phyloP scores from a whole-genome alignment of 192 early-diverging fungal genomes.

The Coemansia sp. region DNA sequence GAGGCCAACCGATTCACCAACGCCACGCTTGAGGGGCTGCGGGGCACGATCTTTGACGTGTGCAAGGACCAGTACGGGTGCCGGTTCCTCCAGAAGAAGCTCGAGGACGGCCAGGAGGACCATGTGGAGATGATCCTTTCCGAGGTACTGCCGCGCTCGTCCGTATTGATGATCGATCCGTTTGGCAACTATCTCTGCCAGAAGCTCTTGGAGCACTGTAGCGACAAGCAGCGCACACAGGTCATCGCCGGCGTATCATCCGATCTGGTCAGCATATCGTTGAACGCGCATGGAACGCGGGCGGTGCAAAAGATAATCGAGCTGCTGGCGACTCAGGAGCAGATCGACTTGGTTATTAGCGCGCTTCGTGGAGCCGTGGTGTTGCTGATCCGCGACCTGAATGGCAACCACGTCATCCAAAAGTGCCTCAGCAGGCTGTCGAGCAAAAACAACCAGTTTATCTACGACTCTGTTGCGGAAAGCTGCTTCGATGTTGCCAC shows the following conservation, averaged over 20 bases:
- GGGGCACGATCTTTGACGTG: slow-evolving; percentile 73
- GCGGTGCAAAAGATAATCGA: slow-evolving; percentile 95
- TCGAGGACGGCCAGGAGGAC: slow-evolving; percentile 73
- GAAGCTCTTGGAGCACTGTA: slow-evolving; percentile 83
- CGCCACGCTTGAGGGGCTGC: slow-evolving; percentile 66
- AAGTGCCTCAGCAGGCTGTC: slow-evolving; percentile 82
- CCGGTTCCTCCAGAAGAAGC: slow-evolving; percentile 82
- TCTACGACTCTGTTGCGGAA: slow-evolving; percentile 78
- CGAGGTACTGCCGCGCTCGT: slow-evolving; percentile 75
- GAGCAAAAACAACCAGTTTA: slow-evolving; percentile 83
- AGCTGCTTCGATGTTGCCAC: slow-evolving; percentile 86
- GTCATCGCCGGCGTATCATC: slow-evolving; percentile 74
- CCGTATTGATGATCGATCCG: slow-evolving; percentile 86
- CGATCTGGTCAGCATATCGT: slow-evolving; percentile 76
- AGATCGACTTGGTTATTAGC: slow-evolving; percentile 68
- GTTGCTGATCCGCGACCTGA: slow-evolving; percentile 86
- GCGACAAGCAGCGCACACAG: slow-evolving; percentile 72
- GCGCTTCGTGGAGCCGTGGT: slow-evolving; percentile 75
- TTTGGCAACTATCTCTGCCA: slow-evolving; percentile 95
- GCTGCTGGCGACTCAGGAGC: slow-evolving; percentile 60
- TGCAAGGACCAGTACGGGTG: slow-evolving; percentile 93
- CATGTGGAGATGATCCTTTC: slow-evolving; percentile 73
- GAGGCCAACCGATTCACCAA: slow-evolving; percentile 76
- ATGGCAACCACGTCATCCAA: slow-evolving; percentile 93
- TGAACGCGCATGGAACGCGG: slow-evolving; percentile 92